Evolutionary conservation across 768 basidiomycete species (phyloP), one percentile per base, ranked within the genome.

Genomic region (Amanita pseudoporphyria): DNA sequence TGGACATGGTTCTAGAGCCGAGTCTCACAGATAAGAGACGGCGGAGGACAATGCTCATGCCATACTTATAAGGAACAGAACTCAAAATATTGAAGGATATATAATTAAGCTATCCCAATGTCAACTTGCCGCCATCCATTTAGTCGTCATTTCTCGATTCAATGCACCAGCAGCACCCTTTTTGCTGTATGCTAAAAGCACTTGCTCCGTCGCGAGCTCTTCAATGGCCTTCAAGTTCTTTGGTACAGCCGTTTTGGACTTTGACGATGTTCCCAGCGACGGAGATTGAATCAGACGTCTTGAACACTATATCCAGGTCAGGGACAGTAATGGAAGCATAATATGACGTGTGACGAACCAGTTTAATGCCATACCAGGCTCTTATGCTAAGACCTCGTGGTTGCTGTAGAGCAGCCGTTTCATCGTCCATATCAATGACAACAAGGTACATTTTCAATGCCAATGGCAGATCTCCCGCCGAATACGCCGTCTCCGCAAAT

Each of bases 401-500:
- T 3, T 75, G 66, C 38, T 74, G 68, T 26, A 57, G 52, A 6
- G 67, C 60, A 16, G 65, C 62, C 3, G 70, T 70, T 40, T 73
- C 71, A 51, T 79, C 81, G 3, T 73, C 73, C 85, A 92, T 91
- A 57, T 94, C 90, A 9, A 87, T 71, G 0, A 79, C 82, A 26
- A 82, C 70, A 6, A 93, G 76, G 69, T 81, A 92, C 70, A 79
- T 81, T 63, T 87, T 87, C 47, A 90, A 69, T 2, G 91, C 81
- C 6, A 91, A 70, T 0, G 84, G 76, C 18, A 88, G 59, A 61
- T 93, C 89, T 1, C 75, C 78, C 0, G 80, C 72, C 0, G 88
- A 87, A 60, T 87, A 92, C 0, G 88, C 89, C 7, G 86, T 91
- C 64, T 96, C 92, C 0, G 90, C 92, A 43, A 81, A 83, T 55